Percentiles rank a stretch among this genome's conserved stretches.
Evolutionary conservation across 495 filamentous ascomycete species (phyloP).

Genomic region (Talaromyces wortmannii): DNA sequence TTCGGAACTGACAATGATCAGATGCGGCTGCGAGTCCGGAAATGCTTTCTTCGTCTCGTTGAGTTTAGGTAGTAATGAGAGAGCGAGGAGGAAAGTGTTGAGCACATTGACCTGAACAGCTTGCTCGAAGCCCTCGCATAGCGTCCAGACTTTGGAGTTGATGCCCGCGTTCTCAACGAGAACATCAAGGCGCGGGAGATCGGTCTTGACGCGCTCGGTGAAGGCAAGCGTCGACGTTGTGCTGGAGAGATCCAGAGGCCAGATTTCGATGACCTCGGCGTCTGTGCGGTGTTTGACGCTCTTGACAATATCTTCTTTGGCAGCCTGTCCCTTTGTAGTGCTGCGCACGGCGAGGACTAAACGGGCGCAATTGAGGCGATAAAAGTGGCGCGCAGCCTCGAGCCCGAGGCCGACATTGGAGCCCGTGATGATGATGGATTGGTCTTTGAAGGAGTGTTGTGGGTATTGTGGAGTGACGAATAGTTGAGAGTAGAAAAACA

Average conservation of each 20-base stretch:
- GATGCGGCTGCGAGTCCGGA: not conserved
- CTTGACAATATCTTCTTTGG: conserved; percentile 20
- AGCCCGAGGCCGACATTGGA: conserved; percentile 24
- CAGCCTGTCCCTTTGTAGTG: conserved; percentile 23
- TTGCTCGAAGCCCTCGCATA: conserved; percentile 40
- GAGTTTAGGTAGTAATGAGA: conserved; percentile 15
- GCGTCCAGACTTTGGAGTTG: conserved; percentile 39
- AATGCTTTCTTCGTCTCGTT: conserved; percentile 1
- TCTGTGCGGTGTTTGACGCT: not conserved
- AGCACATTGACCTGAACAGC: conserved; percentile 20
- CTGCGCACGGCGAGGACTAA: conserved; percentile 11
- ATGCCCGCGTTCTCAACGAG: conserved; percentile 68
- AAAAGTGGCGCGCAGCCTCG: conserved; percentile 19
- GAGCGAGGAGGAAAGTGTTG: conserved; percentile 21
- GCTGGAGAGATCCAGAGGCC: conserved; percentile 39
- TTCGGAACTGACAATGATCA: conserved; percentile 2
- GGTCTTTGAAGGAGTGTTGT: not conserved
- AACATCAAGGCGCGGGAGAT: conserved; percentile 51
- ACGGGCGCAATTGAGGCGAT: conserved; percentile 5
- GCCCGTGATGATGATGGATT: conserved; percentile 29
- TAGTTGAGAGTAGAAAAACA: not conserved
- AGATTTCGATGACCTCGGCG: conserved; percentile 30
- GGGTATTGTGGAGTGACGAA: not conserved
- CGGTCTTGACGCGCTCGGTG: conserved; percentile 16
- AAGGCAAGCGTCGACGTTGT: conserved; percentile 21